Base-by-base conservation (phyloP, 163 green algal species). In the Dunaliella salina region DNA sequence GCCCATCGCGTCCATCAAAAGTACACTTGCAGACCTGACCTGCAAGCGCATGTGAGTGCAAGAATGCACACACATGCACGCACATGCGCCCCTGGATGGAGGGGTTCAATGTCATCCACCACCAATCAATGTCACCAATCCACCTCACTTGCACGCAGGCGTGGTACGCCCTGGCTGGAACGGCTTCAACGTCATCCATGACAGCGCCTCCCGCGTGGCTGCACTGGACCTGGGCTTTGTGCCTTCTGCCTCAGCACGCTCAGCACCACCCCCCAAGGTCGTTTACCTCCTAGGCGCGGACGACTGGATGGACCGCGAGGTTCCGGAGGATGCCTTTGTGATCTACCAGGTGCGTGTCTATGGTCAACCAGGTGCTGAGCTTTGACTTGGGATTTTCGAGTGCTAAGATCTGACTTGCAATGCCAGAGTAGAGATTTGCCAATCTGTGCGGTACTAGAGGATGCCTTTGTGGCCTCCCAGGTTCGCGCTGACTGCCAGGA, bases 101-200 rank as follows among this genome's bases (percentile, higher is more conserved):
- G 11, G 8, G 63, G 63, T 75, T 75, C 63, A 82, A 35, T 50
- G 33, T 34, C 32, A 82, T 50, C 75, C 33, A 81, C 34, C 22
- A 20, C 35, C 40, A 50, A 50, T 50, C 40, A 50, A 3, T 15
- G 8, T 50, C 4, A 50, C 40, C 40, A 50, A 50, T 8, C 40
- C 40, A 50, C 3, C 40, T 15, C 40, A 50, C 40, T 13, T 45
- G n/a, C 30, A 69, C 50, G 59, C 85, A 88, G 93, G 93, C n/a
- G 93, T 98, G 63, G 93, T 98, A 32, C 93, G 88, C 34, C 90
- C 93, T 25, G 95, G 87, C 40, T 99, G 96, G 96, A 98, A 98
- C 83, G 96, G 96, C 83, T 97, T 97, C 92, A 98, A 99, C 88
- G 90, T 99, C 82, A 92, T 99, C 40, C 97, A 99, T 84, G 94